Evolutionary conservation across 176 grass and related monocot species (phyloP), one percentile per base, ranked within the genome.

Genomic region (Microstegium vimineum): DNA sequence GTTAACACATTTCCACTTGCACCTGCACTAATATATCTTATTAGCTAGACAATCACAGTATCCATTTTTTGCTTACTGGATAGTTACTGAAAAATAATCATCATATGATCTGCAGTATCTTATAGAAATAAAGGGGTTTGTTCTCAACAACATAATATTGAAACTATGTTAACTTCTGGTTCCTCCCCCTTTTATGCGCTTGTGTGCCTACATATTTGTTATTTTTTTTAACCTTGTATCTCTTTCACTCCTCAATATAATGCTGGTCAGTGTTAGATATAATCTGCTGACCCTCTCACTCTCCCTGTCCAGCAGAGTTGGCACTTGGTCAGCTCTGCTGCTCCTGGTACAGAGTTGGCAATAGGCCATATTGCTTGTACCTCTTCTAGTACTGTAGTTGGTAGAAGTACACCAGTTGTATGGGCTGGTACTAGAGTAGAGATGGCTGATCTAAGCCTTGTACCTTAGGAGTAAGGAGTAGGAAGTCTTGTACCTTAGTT

Each of bases 11-110:
- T 66, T 65, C 8, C 12, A 72, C 18, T 23, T 49, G 4, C 46
- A 86, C 12, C 18, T 22, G n/a, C 61, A 67, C 73, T 37, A 61
- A 35, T 22, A 60, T 31, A 42, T 75, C 11, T 74, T 81, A 71
- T 31, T 84, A 38, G 15, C 5, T 86, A 40, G 1, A 52, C 11
- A 80, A n/a, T 62, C 57, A 52, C 14, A 32, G 4, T 43, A 76
- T 42, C 70, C 49, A 69, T 69, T 70, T 37, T 38, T 69, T 43
- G n/a, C 64, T 20, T 32, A n/a, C 4, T 45, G 45, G 63, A 32
- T 59, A 32, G 46, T 30, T 59, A 34, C 37, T 27, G 30, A n/a
- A 63, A 70, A 77, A 54, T 42, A 14, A 45, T 18, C 34, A 69
- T 31, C 33, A 47, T 60, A 34, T 1, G 31, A 75, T 74, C 18